Evolutionary conservation across 2,329 filamentous ascomycete genomes (phyloP).

Genomic region (Paraphaeosphaeria sporulosa): DNA sequence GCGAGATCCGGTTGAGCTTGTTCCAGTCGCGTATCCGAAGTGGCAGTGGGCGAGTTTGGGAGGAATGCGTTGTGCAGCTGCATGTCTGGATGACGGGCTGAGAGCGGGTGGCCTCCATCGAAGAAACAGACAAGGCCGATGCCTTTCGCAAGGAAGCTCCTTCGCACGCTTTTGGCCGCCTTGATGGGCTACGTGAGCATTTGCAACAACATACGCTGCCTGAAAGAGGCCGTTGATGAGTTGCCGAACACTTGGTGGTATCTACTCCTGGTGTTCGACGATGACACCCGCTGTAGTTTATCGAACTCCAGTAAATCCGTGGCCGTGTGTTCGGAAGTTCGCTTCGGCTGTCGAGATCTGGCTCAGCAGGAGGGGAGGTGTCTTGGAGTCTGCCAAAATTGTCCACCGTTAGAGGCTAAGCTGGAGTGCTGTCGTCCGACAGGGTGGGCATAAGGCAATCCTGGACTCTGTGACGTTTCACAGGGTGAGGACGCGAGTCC

Average conservation of each 20-base stretch:
- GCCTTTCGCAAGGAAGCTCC: not conserved
- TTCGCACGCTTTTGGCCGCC: not conserved
- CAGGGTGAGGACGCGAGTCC: no score
- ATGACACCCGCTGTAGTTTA: not conserved
- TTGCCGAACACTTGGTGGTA: not conserved
- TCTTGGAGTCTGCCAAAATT: not conserved
- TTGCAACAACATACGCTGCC: not conserved
- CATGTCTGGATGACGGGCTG: not conserved
- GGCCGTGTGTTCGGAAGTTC: not conserved
- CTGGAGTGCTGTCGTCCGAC: no score
- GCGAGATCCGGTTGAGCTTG: not conserved
- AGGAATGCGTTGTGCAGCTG: not conserved
- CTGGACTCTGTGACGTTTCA: no score
- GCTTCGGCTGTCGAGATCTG: not conserved
- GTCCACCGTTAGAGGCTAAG: not conserved
- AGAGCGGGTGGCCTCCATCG: not conserved
- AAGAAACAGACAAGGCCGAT: not conserved
- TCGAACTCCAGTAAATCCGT: not conserved
- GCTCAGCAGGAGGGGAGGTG: not conserved
- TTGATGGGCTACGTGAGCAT: not conserved
- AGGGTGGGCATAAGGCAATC: no score
- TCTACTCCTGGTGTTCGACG: not conserved
- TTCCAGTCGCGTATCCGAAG: not conserved
- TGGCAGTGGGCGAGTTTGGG: not conserved
- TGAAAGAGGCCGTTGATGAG: not conserved